phyloP scores from a whole-genome alignment of 148 eudicot species.

The Vaccinium myrtillus region DNA sequence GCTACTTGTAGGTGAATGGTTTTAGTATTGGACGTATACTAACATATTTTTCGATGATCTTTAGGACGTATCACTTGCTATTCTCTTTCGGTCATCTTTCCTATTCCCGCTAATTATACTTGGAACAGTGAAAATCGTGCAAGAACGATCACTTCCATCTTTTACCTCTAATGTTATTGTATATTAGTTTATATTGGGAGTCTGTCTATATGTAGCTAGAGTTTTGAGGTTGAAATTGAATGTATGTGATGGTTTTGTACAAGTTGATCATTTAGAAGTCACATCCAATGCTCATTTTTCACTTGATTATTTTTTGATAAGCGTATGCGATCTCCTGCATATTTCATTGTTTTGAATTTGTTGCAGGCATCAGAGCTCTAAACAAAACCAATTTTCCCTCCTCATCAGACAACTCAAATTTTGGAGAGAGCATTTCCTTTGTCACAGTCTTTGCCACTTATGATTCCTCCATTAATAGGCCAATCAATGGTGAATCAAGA shows the following conservation, averaged over 20 bases:
- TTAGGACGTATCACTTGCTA: not conserved
- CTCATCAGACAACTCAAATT: slow-evolving; percentile 24
- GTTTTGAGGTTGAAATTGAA: not conserved
- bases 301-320: not conserved
- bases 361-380: slow-evolving; percentile 69
- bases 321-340: not conserved
- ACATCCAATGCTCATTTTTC: not conserved
- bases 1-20: not conserved
- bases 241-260: not conserved
- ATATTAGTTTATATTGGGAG: not conserved
- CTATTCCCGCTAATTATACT: not conserved
- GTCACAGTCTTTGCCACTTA: slow-evolving; percentile 79
- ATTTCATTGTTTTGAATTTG: slow-evolving; percentile 20
- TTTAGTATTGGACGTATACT: not conserved
- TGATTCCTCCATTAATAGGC: slow-evolving; percentile 40
- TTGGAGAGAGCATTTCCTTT: slow-evolving; percentile 46
- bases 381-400: slow-evolving; percentile 51
- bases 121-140: not conserved
- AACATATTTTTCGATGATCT: not conserved
- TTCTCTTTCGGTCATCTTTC: not conserved
- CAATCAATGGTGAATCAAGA: slow-evolving; percentile 28
- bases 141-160: not conserved
- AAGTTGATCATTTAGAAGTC: not conserved
- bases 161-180: not conserved
- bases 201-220: not conserved